Conservation (phyloP, 2,329 filamentous ascomycete species). For the Lachnum nothofagi region DNA sequence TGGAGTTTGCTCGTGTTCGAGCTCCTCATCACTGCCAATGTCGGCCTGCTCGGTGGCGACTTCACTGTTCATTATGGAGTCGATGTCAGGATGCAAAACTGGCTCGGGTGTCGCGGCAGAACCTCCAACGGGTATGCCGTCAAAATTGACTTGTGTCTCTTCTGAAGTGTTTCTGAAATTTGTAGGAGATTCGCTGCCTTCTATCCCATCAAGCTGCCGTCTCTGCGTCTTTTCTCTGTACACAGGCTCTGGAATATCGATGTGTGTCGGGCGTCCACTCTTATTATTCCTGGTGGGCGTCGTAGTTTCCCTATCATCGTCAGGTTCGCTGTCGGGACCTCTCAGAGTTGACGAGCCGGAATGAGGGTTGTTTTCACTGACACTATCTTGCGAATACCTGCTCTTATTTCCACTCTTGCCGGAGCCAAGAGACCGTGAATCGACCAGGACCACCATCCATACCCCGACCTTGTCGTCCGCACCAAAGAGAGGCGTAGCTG, state of each 20-base stretch:
- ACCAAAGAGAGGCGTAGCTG: slow-evolving; percentile 12
- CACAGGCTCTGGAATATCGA: background rate
- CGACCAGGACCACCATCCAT: slow-evolving; percentile 17
- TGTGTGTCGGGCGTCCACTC: background rate
- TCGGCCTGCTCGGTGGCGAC: background rate
- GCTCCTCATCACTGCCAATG: too few species aligned
- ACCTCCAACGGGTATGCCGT: background rate
- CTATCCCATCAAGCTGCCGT: too few species aligned
- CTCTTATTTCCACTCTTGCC: background rate
- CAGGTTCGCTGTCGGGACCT: background rate
- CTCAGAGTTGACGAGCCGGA: background rate
- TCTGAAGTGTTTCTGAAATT: background rate
- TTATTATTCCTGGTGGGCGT: background rate
- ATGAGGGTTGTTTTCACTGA: background rate
- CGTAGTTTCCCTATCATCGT: background rate
- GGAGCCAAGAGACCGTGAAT: slow-evolving; percentile 23
- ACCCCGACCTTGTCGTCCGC: slow-evolving; percentile 8
- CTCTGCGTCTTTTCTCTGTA: too few species aligned
- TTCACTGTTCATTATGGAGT: background rate
- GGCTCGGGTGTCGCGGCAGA: background rate
- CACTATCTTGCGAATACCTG: background rate
- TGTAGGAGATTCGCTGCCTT: background rate
- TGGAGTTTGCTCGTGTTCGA: too few species aligned
- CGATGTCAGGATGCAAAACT: background rate
- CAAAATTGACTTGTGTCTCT: background rate